These are phyloP conservation scores for Rhododendron molle DNA, from an alignment of 148 eudicot species.

Conservation along the genomic window DNA sequence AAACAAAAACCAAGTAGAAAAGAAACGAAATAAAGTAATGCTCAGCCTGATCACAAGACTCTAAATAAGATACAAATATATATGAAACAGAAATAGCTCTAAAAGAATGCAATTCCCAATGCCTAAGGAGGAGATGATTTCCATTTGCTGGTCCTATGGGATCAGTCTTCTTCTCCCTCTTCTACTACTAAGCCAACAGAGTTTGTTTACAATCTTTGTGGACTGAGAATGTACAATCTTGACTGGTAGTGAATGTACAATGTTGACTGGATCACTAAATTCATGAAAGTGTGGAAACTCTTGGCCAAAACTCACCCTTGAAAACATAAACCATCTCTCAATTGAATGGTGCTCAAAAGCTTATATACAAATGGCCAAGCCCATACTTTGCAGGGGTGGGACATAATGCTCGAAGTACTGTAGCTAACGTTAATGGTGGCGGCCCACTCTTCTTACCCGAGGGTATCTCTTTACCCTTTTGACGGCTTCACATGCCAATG, in stretches of 20 bases:
- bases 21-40: not conserved
- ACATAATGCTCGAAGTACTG: not conserved
- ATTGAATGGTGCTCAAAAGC: not conserved
- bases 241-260: too few relatives aligned
- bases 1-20: not conserved
- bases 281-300: not conserved
- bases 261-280: not conserved
- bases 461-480: not conserved
- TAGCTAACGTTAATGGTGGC: not conserved
- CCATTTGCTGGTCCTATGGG: not conserved
- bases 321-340: not conserved
- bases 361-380: too few relatives aligned
- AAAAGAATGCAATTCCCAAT: too few relatives aligned
- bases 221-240: not conserved
- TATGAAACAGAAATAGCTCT: not conserved
- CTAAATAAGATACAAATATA: not conserved
- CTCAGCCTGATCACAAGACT: not conserved
- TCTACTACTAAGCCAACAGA: not conserved
- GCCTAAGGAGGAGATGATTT: not conserved
- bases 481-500: not conserved
- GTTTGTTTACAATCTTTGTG: not conserved
- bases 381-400: too few relatives aligned
- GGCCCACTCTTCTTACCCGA: not conserved
- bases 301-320: not conserved
- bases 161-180: not conserved